A percentile compares a stretch with the other conserved stretches of the same genome.
phyloP scores from a whole-genome alignment of 768 basidiomycete genomes.

The Calvatia gigantea region DNA sequence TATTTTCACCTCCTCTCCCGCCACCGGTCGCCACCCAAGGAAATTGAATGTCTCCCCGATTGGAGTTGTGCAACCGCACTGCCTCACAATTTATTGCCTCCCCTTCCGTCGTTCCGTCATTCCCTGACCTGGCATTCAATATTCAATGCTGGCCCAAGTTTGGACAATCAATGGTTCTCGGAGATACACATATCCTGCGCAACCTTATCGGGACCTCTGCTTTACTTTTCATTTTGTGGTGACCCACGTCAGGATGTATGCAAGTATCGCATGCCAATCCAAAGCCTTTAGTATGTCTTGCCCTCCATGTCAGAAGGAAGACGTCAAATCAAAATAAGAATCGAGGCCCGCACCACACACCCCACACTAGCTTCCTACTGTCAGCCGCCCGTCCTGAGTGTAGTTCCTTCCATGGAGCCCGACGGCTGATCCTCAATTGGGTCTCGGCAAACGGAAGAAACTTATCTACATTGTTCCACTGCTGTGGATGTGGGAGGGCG shows the following conservation, averaged over 20 bases:
- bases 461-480: conserved; percentile 1
- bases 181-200: too few relatives aligned
- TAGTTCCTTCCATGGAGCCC: neutral
- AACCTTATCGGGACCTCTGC: too few relatives aligned
- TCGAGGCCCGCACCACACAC: neutral
- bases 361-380: neutral
- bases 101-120: neutral
- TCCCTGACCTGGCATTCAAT: neutral
- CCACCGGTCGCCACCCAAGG: neutral
- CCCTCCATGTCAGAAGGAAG: neutral
- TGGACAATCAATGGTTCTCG: too few relatives aligned
- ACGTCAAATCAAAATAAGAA: neutral
- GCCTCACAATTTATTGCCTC: neutral
- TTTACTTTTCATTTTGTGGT: too few relatives aligned
- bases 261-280: neutral
- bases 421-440: neutral
- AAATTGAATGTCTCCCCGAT: neutral
- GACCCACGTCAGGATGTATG: too few relatives aligned
- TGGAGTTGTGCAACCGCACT: neutral
- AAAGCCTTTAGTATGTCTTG: neutral
- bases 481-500: neutral
- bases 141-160: too few relatives aligned
- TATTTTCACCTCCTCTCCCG: neutral
- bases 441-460: neutral
- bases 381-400: neutral